These are phyloP conservation scores for Brassica balearica DNA, from an alignment of 441 rosid species.

Conservation along the genomic window DNA sequence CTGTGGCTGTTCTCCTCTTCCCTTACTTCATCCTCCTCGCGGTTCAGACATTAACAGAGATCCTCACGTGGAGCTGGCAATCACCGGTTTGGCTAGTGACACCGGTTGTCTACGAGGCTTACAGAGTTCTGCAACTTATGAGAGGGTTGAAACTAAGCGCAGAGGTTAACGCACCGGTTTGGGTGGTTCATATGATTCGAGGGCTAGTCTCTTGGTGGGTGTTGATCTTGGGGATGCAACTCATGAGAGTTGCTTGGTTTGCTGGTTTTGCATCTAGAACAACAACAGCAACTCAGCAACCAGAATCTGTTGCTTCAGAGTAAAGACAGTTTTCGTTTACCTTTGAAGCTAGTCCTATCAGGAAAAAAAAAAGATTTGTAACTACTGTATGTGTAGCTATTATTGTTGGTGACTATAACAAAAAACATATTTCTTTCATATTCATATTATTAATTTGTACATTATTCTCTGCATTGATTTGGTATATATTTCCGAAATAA, in stretches of 20 bases:
- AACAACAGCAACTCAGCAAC: slow-evolving; percentile 36
- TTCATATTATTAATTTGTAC: too few species aligned
- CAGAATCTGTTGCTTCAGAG: slow-evolving; percentile 22
- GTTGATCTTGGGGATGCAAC: slow-evolving; percentile 82
- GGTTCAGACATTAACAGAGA: slow-evolving; percentile 80
- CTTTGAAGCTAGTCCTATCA: too few species aligned
- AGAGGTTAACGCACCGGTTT: slow-evolving; percentile 77
- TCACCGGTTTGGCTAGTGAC: slow-evolving; percentile 95
- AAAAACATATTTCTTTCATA: too few species aligned
- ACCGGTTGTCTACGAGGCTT: slow-evolving; percentile 84
- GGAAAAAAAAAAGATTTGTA: not conserved
- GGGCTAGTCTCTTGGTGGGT: slow-evolving; percentile 96
- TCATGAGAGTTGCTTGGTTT: slow-evolving; percentile 97
- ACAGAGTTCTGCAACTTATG: slow-evolving; percentile 83
- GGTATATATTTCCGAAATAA: too few species aligned
- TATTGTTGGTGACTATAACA: not conserved
- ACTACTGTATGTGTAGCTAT: not conserved
- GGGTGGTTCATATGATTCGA: slow-evolving; percentile 80
- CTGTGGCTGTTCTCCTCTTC: slow-evolving; percentile 71
- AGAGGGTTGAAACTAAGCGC: slow-evolving; percentile 82
- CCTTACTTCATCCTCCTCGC: slow-evolving; percentile 84
- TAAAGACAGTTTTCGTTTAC: slow-evolving; percentile 10
- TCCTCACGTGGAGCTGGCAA: slow-evolving; percentile 91
- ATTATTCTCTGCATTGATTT: too few species aligned
- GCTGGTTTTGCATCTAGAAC: slow-evolving; percentile 72